These are phyloP conservation scores for Trichosanthes truncata DNA, from an alignment of 306 rosid genomes.

Conservation along the genomic window DNA sequence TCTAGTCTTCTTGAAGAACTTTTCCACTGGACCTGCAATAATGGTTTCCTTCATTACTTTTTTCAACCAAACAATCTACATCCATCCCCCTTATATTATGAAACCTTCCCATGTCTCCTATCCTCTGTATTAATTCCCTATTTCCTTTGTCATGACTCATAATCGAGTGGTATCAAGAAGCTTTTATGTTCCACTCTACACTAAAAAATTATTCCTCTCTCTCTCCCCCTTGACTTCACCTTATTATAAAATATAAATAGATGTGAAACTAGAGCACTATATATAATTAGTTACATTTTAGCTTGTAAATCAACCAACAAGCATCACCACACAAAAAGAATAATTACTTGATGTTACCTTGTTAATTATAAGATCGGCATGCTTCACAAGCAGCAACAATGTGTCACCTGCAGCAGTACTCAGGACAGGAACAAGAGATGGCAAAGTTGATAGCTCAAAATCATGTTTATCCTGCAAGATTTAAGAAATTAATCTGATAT, in stretches of 20 bases:
- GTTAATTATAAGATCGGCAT: conserved; percentile 74
- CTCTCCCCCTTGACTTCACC: background rate
- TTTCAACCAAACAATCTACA: background rate
- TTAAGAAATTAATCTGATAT: background rate
- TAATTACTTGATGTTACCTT: conserved; percentile 39
- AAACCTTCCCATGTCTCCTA: background rate
- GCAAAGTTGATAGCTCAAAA: conserved; percentile 87
- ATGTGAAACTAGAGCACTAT: background rate
- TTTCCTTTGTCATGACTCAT: background rate
- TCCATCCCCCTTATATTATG: background rate
- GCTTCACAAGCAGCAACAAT: conserved; percentile 78
- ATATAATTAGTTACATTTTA: background rate
- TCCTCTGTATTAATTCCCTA: background rate
- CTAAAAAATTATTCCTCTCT: background rate
- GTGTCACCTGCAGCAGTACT: conserved; percentile 84
- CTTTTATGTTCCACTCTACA: background rate
- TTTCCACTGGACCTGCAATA: background rate
- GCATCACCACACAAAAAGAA: background rate
- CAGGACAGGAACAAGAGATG: conserved; percentile 90
- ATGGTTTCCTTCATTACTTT: background rate
- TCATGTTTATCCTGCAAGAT: conserved; percentile 73
- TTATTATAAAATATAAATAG: background rate
- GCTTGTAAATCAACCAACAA: background rate
- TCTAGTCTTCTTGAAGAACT: too few relatives aligned
- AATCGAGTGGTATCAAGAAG: background rate